Evolutionary conservation across 805 yeast species (phyloP).

Genomic region (Metschnikowia henanensis): DNA sequence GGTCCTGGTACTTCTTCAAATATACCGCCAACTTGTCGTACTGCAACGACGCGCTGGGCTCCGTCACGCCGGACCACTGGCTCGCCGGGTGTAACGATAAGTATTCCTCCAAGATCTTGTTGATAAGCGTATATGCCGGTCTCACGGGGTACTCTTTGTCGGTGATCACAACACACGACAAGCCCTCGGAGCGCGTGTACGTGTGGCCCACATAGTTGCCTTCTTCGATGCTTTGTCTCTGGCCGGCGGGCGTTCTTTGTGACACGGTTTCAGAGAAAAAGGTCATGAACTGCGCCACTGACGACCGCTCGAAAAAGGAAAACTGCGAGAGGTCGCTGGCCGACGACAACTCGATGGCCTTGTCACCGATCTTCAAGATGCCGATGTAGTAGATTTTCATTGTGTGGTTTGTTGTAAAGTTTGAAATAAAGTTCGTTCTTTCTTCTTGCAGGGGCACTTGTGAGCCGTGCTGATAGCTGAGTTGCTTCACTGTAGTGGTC

Average conservation of each 20-base stretch:
- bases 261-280: slow-evolving; percentile 91
- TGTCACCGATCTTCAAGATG: slow-evolving; percentile 65
- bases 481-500: not conserved
- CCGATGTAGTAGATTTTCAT: slow-evolving; percentile 93
- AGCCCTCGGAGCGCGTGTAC: slow-evolving; percentile 84
- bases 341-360: slow-evolving; percentile 73
- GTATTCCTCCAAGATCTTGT: slow-evolving; percentile 90
- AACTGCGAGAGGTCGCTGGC: slow-evolving; percentile 84
- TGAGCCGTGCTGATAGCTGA: not conserved
- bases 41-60: slow-evolving; percentile 45
- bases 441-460: not conserved
- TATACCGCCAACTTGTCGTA: slow-evolving; percentile 67
- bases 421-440: not conserved
- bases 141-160: slow-evolving; percentile 97
- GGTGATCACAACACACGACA: slow-evolving; percentile 88
- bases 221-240: slow-evolving; percentile 93
- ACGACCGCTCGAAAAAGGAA: slow-evolving; percentile 81
- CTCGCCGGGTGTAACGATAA: slow-evolving; percentile 73
- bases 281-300: slow-evolving; percentile 90
- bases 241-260: slow-evolving; percentile 83
- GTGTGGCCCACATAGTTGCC: slow-evolving; percentile 90
- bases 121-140: slow-evolving; percentile 91
- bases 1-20: slow-evolving; percentile 88
- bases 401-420: too few species aligned
- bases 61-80: slow-evolving; percentile 59